phyloP scores from a whole-genome alignment of 108 stramenopile genomes.

The Pseudonitzschia multiseries region DNA sequence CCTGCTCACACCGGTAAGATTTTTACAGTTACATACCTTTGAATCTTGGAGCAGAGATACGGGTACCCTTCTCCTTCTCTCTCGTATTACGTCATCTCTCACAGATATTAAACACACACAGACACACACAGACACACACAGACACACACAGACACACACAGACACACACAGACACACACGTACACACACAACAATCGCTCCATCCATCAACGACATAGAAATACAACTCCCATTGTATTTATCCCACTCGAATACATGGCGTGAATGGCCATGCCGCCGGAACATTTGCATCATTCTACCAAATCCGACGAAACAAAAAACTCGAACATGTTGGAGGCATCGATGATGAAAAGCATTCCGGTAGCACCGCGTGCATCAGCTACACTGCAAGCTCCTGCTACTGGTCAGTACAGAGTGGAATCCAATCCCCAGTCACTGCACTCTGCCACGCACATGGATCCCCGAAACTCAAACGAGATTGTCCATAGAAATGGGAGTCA shows the following conservation, averaged over 20 bases:
- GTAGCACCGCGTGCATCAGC: background rate
- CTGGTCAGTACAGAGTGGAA: background rate
- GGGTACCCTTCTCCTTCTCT: no score
- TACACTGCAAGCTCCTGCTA: background rate
- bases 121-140: no score
- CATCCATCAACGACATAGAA: background rate
- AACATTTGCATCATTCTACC: constrained; percentile 5
- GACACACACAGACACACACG: no score
- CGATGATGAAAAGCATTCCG: background rate
- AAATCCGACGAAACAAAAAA: background rate
- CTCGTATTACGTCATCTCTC: no score
- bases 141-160: no score
- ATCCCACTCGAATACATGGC: background rate
- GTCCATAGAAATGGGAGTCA: background rate
- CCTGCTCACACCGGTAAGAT: no score
- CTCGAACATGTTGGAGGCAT: constrained; percentile 1
- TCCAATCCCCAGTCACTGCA: background rate
- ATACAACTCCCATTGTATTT: background rate
- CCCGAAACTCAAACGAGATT: background rate
- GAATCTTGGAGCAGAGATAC: no score
- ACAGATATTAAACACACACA: background rate
- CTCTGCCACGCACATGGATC: background rate
- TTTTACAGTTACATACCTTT: no score
- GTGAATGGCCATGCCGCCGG: constrained; percentile 9
- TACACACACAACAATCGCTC: background rate